Evolutionary conservation across 2,329 filamentous ascomycete species (phyloP), one percentile per base, ranked within the genome.

Genomic region (Paecilomyces variotii): DNA sequence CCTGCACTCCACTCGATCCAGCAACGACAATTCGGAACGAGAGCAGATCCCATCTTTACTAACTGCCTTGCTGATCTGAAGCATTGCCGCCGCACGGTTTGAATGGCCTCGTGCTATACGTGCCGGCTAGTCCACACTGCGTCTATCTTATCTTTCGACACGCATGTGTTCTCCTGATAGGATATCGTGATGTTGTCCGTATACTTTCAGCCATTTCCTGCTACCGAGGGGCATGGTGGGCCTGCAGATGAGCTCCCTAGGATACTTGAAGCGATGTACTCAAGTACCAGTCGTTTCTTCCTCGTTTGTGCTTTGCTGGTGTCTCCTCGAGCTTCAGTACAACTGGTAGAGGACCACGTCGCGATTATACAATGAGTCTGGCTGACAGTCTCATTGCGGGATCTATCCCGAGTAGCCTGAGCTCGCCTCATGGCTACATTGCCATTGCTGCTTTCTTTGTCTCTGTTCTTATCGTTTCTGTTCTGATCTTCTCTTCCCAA

Each of bases 81-180:
- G 27, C 25, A n/a, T 28, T 45, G 4, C 39, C 39, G 39, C 39
- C 39, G 19, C 39, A 45, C 39, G 39, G 39, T 24, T 45, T 4
- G 19, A 45, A 45, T 19, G 39, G 39, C 39, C 39, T 45, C 39
- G 5, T 45, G 39, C 39, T 45, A 45, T 45, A 45, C 39, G 39
- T 45, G 39, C 39, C 6, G 39, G n/a, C 39, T 45, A 26, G 24
- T n/a, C 25, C 50, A 52, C 25, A 26, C 50, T n/a, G 39, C 19
- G 35, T 30, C 39, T 53, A 56, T 61, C 57, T 56, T 57, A 63
- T 64, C 57, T 51, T 55, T 61, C 56, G 54, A 58, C 56, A 62
- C 64, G 68, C 71, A 72, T 72, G 71, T 73, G 71, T 71, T 28
- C 50, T 55, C 56, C 57, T 72, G 71, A 72, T 72, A 72, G 70